These are phyloP conservation scores for Rhynchosporium agropyri DNA, from an alignment of 2,329 filamentous ascomycete genomes.

Conservation along the genomic window DNA sequence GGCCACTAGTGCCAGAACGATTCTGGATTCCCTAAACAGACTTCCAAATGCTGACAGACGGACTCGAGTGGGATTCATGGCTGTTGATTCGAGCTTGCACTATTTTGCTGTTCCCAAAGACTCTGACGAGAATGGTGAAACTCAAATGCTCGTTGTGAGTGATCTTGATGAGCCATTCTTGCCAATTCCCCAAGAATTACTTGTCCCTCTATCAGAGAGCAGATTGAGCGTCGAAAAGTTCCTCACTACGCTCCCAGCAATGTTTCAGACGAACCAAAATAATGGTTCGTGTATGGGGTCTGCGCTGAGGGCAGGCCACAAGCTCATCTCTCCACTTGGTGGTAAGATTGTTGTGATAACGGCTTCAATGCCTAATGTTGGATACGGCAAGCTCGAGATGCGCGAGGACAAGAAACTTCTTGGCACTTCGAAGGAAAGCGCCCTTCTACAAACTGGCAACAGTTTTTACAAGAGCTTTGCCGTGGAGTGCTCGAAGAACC, in stretches of 20 bases:
- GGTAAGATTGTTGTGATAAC: constrained; percentile 94
- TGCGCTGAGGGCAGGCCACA: constrained; percentile 88
- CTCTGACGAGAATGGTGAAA: constrained; percentile 79
- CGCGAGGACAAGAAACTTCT: constrained; percentile 95
- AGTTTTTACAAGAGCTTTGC: constrained; percentile 99
- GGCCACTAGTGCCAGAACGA: constrained; percentile 89
- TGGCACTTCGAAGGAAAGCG: constrained; percentile 89
- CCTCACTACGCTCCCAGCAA: constrained; percentile 85
- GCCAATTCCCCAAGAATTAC: constrained; percentile 86
- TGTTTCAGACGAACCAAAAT: constrained; percentile 95
- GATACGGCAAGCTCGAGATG: constrained; percentile 87
- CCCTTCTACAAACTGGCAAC: constrained; percentile 86
- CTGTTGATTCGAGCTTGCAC: constrained; percentile 90
- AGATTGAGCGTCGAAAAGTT: constrained; percentile 90
- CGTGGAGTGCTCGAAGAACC: constrained; percentile 97
- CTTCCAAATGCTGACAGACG: constrained; percentile 98
- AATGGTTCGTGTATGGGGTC: constrained; percentile 93
- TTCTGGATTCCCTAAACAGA: constrained; percentile 90
- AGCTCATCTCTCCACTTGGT: constrained; percentile 90
- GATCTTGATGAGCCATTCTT: constrained; percentile 96
- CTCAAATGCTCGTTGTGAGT: constrained; percentile 90
- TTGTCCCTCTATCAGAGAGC: constrained; percentile 87
- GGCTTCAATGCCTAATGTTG: constrained; percentile 86
- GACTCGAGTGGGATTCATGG: constrained; percentile 91
- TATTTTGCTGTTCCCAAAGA: constrained; percentile 96